These are phyloP conservation scores for Barnettozyma siamensis DNA, from an alignment of 805 yeast species.

Conservation along the genomic window DNA sequence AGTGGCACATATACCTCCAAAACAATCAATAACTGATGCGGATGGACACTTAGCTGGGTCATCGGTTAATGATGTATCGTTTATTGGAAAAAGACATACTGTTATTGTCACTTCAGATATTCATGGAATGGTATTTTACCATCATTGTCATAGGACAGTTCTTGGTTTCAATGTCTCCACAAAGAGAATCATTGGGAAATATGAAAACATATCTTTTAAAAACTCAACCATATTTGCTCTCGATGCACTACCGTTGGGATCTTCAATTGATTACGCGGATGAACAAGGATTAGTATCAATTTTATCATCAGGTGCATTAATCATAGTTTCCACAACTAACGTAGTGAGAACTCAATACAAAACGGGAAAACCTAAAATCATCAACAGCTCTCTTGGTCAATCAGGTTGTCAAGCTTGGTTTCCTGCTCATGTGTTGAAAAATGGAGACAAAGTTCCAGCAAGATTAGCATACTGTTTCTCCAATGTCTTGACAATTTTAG, in stretches of 20 bases:
- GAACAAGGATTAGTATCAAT: constrained; percentile 54
- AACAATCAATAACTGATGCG: constrained; percentile 21
- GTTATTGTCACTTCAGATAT: constrained; percentile 50
- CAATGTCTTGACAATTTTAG: constrained; percentile 51
- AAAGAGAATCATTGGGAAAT: constrained; percentile 47
- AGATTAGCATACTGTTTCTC: constrained; percentile 65
- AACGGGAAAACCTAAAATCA: constrained; percentile 40
- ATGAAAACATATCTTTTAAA: constrained; percentile 19
- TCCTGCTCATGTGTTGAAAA: constrained; percentile 39
- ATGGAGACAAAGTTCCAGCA: constrained; percentile 30
- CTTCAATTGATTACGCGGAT: constrained; percentile 49
- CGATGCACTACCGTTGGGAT: constrained; percentile 55
- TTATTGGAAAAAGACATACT: constrained; percentile 48
- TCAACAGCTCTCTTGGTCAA: constrained; percentile 25
- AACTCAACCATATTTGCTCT: constrained; percentile 34
- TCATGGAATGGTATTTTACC: constrained; percentile 54
- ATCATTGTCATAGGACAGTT: constrained; percentile 55
- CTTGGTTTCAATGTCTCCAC: constrained; percentile 44
- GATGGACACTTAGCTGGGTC: constrained; percentile 28
- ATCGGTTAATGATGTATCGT: constrained; percentile 38
- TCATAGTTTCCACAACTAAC: constrained; percentile 51
- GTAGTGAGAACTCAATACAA: constrained; percentile 47
- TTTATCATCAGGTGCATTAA: constrained; percentile 44
- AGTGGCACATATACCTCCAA: constrained; percentile 20
- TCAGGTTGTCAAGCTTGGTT: constrained; percentile 57